Base-by-base conservation (phyloP, 192 early-diverging fungal genomes). In the Chytriomyces hyalinus region DNA sequence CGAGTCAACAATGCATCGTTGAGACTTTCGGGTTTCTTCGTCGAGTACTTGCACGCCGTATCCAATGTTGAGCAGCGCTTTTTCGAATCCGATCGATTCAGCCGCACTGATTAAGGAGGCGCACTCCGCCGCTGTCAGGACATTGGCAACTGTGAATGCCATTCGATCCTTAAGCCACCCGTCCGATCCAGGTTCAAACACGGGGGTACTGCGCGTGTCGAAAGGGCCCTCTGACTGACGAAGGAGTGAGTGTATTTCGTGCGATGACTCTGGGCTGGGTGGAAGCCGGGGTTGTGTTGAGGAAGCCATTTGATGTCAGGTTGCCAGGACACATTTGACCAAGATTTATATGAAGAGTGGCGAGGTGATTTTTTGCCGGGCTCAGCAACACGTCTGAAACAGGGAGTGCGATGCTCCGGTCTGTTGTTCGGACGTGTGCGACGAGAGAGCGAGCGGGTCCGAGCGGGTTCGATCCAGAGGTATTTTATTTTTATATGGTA, bases 51-150 rank as follows among this genome's bases (percentile, higher is more conserved):
- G 78, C n/a, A 24, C 20, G 50, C 72, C 78, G 62, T 49, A 22
- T 7, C 73, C 78, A 13, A 80, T 49, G 63, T 80, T 80, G 17
- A 80, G 44, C 8, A 77, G 46, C 26, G 78, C 78, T 46, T 75
- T 20, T 47, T 80, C 78, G 43, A 22, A 80, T 17, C 62, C 78
- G 22, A 45, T 7, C 11, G 22, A 43, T 36, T 78, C 78, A 48
- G 74, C n/a, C 17, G 15, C 20, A 15, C 6, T 36, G 26, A 80
- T 64, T n/a, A 80, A 45, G 28, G n/a, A 15, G 0, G 9, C 3
- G 72, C 78, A 80, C 67, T 80, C 78, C 6, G 13, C 28, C 28
- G 75, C 2, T 17, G 78, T 70, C 20, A 80, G 46, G 43, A 78
- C 11, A 49, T 76, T 24, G 22, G 49, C 13, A 11, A 78, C n/a